Evolutionary conservation across 2,329 filamentous ascomycete species (phyloP).

Genomic region (Epichloe amarillans): DNA sequence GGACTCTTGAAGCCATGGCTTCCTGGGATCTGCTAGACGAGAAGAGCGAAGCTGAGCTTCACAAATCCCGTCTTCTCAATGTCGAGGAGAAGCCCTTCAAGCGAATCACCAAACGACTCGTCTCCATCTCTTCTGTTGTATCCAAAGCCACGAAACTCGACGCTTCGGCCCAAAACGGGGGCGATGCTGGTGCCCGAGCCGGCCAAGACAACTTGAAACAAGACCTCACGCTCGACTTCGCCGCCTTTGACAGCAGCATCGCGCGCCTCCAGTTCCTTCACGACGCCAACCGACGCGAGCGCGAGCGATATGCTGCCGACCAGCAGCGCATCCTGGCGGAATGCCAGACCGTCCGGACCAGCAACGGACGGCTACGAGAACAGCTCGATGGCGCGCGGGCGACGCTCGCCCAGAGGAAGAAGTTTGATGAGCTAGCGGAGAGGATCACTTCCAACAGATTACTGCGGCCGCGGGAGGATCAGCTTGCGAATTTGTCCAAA

Average conservation of each 20-base stretch:
- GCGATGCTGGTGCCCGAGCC: conserved; percentile 15
- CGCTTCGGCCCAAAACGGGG: conserved; percentile 24
- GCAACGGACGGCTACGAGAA: conserved; percentile 56
- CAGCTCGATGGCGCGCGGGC: conserved; percentile 66
- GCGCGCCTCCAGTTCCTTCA: conserved; percentile 78
- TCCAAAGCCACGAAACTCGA: conserved; percentile 12
- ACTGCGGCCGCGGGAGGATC: conserved; percentile 73
- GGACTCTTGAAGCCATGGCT: conserved; percentile 21
- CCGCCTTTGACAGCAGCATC: conserved; percentile 74
- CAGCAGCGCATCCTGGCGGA: conserved; percentile 67
- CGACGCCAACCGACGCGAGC: conserved; percentile 70
- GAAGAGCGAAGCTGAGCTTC: conserved; percentile 68
- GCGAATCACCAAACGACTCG: conserved; percentile 70
- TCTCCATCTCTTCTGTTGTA: conserved; percentile 53
- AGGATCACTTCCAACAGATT: conserved; percentile 73
- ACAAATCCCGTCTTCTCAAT: conserved; percentile 74
- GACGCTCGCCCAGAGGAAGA: conserved; percentile 65
- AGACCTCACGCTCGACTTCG: conserved; percentile 78
- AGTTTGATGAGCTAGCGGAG: conserved; percentile 78
- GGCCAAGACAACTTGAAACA: conserved; percentile 52
- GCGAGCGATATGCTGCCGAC: conserved; percentile 69
- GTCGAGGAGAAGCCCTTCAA: conserved; percentile 90
- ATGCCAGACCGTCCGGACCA: conserved; percentile 63
- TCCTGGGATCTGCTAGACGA: conserved; percentile 58
- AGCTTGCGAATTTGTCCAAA: conserved; percentile 63